Percentiles rank a stretch among this genome's conserved stretches.
Conservation (phyloP, 129 eudicot genomes). For the Silybum marianum region DNA sequence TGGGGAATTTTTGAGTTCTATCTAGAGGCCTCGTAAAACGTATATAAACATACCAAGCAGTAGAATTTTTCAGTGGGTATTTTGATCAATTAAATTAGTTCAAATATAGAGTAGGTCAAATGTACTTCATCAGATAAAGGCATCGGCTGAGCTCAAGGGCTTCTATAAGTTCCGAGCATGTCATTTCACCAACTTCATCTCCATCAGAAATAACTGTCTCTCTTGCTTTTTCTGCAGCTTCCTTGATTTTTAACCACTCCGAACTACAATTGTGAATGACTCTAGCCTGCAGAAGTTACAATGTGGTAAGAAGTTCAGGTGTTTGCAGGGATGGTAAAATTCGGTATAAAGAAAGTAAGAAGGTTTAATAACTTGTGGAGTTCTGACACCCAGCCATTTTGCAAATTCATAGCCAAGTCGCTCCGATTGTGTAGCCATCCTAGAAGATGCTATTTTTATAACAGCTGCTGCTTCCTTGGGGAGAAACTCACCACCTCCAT, state of each 20-base stretch:
- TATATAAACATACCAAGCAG: background rate
- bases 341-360: conserved; percentile 32
- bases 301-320: conserved; percentile 8
- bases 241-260: conserved; percentile 94
- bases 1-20: background rate
- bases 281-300: conserved; percentile 70
- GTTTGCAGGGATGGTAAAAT: conserved; percentile 17
- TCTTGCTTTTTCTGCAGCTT: conserved; percentile 93
- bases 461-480: conserved; percentile 95
- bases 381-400: conserved; percentile 94
- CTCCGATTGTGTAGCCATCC: conserved; percentile 99
- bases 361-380: conserved; percentile 75
- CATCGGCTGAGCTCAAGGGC: conserved; percentile 99
- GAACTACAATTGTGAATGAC: conserved; percentile 78
- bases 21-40: conserved; percentile 11
- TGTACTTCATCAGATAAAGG: conserved; percentile 82
- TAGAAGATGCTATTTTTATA: conserved; percentile 87
- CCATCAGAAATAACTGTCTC: conserved; percentile 66
- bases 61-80: conserved; percentile 3
- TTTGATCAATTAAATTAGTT: background rate
- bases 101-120: conserved; percentile 5
- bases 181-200: conserved; percentile 93
- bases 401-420: conserved; percentile 98
- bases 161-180: conserved; percentile 97
- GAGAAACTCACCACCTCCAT: conserved; percentile 54